Percentiles rank a stretch among this genome's conserved stretches.
These are phyloP conservation scores for Chenopodium berlandieri DNA, from an alignment of 148 eudicot genomes.

Conservation along the genomic window DNA sequence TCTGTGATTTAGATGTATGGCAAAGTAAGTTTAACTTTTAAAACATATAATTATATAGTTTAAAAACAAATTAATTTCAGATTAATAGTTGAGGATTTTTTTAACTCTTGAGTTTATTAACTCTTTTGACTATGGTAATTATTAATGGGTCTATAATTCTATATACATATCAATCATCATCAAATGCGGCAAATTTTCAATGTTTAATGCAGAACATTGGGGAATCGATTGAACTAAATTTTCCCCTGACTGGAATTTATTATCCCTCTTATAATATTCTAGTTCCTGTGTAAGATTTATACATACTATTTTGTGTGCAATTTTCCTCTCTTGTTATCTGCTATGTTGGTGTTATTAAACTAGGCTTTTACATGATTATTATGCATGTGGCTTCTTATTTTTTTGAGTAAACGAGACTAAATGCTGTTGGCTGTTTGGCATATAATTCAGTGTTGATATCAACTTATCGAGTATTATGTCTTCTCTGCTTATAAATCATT, in stretches of 20 bases:
- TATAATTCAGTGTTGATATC: neutral
- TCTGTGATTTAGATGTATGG: neutral
- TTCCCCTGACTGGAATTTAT: neutral
- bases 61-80: neutral
- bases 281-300: neutral
- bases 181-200: no score
- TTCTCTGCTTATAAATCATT: neutral
- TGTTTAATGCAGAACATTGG: neutral
- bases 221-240: neutral
- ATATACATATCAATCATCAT: no score
- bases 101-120: neutral
- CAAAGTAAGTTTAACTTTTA: neutral
- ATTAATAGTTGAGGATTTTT: neutral
- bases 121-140: neutral
- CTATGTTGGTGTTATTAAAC: neutral
- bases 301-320: neutral
- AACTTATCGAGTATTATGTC: neutral
- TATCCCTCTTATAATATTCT: neutral
- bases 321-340: neutral
- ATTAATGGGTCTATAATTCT: no score
- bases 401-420: neutral
- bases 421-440: neutral
- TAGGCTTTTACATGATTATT: no score
- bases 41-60: neutral
- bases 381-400: neutral